Conservation (phyloP, 1,284 basidiomycete species). For the Mycocalia duriaeana region DNA sequence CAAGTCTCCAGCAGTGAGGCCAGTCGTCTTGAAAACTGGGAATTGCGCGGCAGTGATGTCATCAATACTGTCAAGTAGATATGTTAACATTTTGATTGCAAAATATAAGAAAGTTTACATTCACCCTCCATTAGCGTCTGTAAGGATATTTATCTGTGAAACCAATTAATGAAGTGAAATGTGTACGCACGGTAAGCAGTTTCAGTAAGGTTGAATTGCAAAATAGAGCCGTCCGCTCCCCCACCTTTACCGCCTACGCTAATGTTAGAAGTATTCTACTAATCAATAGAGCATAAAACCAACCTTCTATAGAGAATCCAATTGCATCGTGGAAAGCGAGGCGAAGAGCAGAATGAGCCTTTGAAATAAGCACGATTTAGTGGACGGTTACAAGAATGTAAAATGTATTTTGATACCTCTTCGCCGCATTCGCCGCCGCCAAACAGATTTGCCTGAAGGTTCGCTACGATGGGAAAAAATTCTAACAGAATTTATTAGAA, state of each 20-base stretch:
- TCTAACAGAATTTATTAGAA: background rate
- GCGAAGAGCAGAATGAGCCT: background rate
- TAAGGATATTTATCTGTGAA: background rate
- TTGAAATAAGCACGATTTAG: background rate
- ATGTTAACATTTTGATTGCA: too few species aligned
- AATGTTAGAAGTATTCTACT: too few species aligned
- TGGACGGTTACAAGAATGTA: background rate
- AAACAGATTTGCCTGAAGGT: background rate
- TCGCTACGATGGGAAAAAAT: background rate
- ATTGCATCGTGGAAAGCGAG: slow-evolving; percentile 1
- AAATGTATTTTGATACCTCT: background rate
- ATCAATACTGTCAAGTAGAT: too few species aligned
- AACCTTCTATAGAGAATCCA: background rate
- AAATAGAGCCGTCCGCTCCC: slow-evolving; percentile 3
- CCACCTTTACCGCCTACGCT: background rate
- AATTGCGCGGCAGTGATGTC: background rate
- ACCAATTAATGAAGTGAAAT: background rate
- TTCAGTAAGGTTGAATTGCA: slow-evolving; percentile 1
- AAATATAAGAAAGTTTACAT: too few species aligned
- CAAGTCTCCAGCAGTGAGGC: background rate
- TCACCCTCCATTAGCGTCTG: slow-evolving; percentile 2
- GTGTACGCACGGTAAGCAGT: background rate
- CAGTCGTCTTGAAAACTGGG: background rate
- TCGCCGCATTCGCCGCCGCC: background rate
- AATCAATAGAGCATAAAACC: too few species aligned